A percentile compares a stretch with the other conserved stretches of the same genome.
Evolutionary conservation across 2,329 filamentous ascomycete genomes (phyloP).

Genomic region (Apiospora koreana): DNA sequence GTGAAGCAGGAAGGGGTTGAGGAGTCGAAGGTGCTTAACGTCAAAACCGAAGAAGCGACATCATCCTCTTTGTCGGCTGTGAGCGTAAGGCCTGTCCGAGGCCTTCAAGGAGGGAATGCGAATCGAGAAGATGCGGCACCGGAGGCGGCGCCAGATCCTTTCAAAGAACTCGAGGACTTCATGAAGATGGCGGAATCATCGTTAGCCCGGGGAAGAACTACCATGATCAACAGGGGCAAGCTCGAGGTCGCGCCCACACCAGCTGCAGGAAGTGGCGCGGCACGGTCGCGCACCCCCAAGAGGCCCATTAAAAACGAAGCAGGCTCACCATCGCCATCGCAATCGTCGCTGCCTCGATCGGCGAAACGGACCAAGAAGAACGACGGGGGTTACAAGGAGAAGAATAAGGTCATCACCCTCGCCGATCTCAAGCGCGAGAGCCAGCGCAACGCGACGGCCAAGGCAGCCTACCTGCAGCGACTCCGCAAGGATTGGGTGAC

Average conservation of each 20-base stretch:
- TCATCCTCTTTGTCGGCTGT: not conserved
- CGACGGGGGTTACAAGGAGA: conserved; percentile 17
- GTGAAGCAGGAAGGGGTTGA: not conserved
- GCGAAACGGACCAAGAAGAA: conserved; percentile 17
- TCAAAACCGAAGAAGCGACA: not conserved
- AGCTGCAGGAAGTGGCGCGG: too few relatives aligned
- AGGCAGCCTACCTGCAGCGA: conserved; percentile 25
- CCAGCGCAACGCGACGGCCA: conserved; percentile 25
- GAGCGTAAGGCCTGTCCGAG: not conserved
- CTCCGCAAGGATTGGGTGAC: conserved; percentile 29
- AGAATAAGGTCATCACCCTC: conserved; percentile 19
- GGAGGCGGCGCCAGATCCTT: not conserved
- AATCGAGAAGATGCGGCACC: not conserved
- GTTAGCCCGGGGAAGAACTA: not conserved
- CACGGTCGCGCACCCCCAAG: not conserved
- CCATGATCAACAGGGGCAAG: not conserved
- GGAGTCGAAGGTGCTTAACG: not conserved
- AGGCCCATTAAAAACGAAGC: not conserved
- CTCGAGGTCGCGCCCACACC: not conserved
- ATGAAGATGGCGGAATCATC: not conserved
- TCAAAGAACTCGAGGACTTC: not conserved
- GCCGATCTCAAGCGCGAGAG: conserved; percentile 27
- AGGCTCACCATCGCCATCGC: not conserved
- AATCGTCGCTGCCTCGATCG: not conserved
- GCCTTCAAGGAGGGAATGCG: not conserved